These are phyloP conservation scores for Ogataea polymorpha DNA, from an alignment of 805 yeast species.

Conservation along the genomic window DNA sequence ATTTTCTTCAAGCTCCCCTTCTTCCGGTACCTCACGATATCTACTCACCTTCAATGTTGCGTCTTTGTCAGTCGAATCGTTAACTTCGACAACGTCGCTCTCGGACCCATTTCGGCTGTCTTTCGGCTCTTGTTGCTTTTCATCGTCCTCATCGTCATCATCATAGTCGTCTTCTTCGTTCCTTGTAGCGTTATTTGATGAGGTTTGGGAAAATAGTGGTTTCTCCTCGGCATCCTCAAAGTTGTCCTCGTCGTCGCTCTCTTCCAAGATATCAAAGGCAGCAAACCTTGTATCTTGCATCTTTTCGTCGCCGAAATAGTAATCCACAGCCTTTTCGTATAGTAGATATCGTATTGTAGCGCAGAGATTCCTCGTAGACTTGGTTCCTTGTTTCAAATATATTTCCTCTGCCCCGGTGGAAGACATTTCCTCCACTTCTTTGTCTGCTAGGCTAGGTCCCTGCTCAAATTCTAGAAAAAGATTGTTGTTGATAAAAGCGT, in stretches of 20 bases:
- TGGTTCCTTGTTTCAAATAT: constrained; percentile 44
- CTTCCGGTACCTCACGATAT: not conserved
- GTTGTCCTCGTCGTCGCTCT: constrained; percentile 27
- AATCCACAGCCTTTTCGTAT: constrained; percentile 68
- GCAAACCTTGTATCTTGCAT: constrained; percentile 10
- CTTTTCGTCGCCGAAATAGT: constrained; percentile 17
- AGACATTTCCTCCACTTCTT: not conserved
- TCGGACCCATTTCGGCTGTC: too few relatives aligned
- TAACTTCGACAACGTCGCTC: too few relatives aligned
- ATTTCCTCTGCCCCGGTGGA: constrained; percentile 28
- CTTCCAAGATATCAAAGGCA: constrained; percentile 26
- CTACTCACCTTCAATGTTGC: not conserved
- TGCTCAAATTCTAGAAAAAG: constrained; percentile 29
- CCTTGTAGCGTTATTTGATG: constrained; percentile 9
- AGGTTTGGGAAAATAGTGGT: not conserved
- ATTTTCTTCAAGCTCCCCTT: not conserved
- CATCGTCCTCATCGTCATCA: constrained; percentile 29
- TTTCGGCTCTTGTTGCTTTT: too few relatives aligned
- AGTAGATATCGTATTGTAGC: constrained; percentile 63
- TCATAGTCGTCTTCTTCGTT: constrained; percentile 33
- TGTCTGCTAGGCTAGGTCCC: constrained; percentile 14
- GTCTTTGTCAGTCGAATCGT: not conserved
- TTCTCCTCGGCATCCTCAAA: constrained; percentile 17
- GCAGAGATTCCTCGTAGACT: constrained; percentile 54
- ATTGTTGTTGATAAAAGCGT: constrained; percentile 43